Conservation (phyloP, 2,329 filamentous ascomycete species). For the Neodidymelliopsis sp. region DNA sequence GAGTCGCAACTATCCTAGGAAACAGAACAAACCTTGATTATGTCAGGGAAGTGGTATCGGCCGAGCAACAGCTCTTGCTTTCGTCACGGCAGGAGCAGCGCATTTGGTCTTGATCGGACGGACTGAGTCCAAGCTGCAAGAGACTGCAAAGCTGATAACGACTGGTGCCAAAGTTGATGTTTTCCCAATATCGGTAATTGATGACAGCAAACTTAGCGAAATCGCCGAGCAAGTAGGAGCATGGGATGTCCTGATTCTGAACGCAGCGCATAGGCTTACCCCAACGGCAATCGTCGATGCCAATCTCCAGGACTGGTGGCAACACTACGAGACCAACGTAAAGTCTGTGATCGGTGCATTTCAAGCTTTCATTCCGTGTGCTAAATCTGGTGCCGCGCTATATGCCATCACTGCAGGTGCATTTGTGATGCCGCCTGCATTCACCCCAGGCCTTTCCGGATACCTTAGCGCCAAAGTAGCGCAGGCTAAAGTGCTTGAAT, state of each 20-base stretch:
- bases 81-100: conserved; percentile 53
- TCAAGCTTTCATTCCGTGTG: conserved; percentile 26
- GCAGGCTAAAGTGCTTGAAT: conserved; percentile 40
- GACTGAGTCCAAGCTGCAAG: conserved; percentile 23
- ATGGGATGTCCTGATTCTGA: conserved; percentile 33
- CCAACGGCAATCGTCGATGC: conserved; percentile 15
- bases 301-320: conserved; percentile 27
- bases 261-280: conserved; percentile 22
- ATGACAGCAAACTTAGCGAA: conserved; percentile 20
- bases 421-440: conserved; percentile 7
- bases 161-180: background rate
- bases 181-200: conserved; percentile 17
- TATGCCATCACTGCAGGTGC: conserved; percentile 12
- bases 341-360: conserved; percentile 25
- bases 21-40: background rate
- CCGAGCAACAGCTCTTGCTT: conserved; percentile 51
- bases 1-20: background rate
- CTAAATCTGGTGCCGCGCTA: conserved; percentile 1
- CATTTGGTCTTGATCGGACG: conserved; percentile 55
- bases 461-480: conserved; percentile 49
- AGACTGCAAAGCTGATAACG: conserved; percentile 2
- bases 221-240: conserved; percentile 20
- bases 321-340: conserved; percentile 28
- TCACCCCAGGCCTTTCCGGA: conserved; percentile 25
- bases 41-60: conserved; percentile 54